Conservation (phyloP, 2,329 filamentous ascomycete genomes). For the Talaromyces amestolkiae region DNA sequence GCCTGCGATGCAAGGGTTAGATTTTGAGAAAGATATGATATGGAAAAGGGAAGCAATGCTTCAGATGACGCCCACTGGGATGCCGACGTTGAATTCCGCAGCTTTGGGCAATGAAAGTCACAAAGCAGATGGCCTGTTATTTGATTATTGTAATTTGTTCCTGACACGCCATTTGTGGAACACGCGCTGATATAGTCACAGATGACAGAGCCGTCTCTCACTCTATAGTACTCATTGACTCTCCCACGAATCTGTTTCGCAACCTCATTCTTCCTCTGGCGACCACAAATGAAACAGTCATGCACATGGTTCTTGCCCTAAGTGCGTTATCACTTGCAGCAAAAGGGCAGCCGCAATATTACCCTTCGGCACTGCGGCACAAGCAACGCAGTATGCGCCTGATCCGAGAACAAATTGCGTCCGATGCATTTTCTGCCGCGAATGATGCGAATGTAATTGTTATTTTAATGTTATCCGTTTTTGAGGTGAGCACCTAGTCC, state of each 20-base stretch:
- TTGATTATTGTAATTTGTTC: conserved; percentile 17
- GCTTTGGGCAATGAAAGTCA: background rate
- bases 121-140: conserved; percentile 11
- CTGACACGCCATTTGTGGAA: background rate
- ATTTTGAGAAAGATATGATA: conserved; percentile 5
- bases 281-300: conserved; percentile 14
- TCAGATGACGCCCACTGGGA: background rate
- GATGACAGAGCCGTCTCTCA: conserved; percentile 19
- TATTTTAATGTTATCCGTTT: conserved; percentile 20
- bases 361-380: conserved; percentile 18
- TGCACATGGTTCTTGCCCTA: conserved; percentile 21
- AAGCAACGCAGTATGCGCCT: conserved; percentile 21
- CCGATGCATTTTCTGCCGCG: conserved; percentile 10
- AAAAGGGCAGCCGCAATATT: conserved; percentile 12
- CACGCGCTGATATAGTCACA: background rate
- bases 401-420: conserved; percentile 19
- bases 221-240: conserved; percentile 20
- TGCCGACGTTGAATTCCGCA: conserved; percentile 12
- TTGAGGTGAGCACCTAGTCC: conserved; percentile 12
- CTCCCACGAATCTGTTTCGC: conserved; percentile 19
- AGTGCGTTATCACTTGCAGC: conserved; percentile 18
- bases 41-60: conserved; percentile 3
- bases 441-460: conserved; percentile 21
- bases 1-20: conserved; percentile 13
- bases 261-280: conserved; percentile 20